Evolutionary conservation across 2,329 filamentous ascomycete genomes (phyloP), one percentile per base, ranked within the genome.

Genomic region (Penicillium crustosum): DNA sequence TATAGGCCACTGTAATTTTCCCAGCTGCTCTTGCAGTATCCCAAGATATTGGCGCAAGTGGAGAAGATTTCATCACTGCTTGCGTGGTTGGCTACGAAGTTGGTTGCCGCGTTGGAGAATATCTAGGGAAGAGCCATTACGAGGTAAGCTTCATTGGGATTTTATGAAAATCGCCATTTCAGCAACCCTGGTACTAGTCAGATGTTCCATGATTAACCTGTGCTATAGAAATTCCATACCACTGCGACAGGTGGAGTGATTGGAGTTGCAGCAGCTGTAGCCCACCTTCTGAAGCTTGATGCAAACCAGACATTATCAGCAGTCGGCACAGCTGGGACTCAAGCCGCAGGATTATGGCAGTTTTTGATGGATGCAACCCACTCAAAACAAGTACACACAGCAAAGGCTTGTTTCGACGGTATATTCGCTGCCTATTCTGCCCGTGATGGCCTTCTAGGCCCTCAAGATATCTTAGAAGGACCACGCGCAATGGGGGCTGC

Each of bases 31-130:
- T 72, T 27, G 69, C 69, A 7, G 69, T 72, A 6, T 66, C 69
- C 4, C 70, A 72, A 55, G 69, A 72, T 25, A 60, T 70, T 13
- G 55, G 55, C 1, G 68, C 69, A 4, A 64, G 39, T 31, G 69
- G 70, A 15, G 52, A 69, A 39, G 68, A 71, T 6, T 70, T 72
- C 21, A 70, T 71, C 25, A 55, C 67, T 1, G 70, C 70, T 10
- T 72, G 68, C n/a, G 68, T 72, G 3, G 64, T 71, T 21, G 70
- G 70, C 8, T 72, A 72, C 38, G 69, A 72, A 51, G 67, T 70
- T 12, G 68, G 64, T 21, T 72, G 70, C 23, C 67, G 70, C 10
- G 64, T 67, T 12, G 70, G 68, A 2, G 67, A 70, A 53, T 72
- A 63, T 44, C 41, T 72, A 1, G 69, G 70, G 3, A 70, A 70